Conservation (phyloP, 495 filamentous ascomycete genomes). For the Pyronema domesticum region DNA sequence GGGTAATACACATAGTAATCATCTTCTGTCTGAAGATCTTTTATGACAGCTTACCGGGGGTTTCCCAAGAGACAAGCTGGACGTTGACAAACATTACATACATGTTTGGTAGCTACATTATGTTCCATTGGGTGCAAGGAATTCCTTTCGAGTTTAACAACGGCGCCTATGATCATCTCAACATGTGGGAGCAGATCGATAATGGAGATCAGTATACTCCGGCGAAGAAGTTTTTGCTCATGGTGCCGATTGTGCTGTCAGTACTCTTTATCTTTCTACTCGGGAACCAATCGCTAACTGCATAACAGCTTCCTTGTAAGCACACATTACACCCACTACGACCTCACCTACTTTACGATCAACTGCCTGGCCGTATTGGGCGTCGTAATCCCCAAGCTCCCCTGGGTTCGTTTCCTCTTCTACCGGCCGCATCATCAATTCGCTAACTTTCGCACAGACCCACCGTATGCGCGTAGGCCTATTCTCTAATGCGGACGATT, state of each 20-base stretch:
- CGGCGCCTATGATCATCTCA: slow-evolving; percentile 97
- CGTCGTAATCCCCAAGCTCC: slow-evolving; percentile 90
- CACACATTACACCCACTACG: slow-evolving; percentile 98
- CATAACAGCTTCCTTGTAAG: slow-evolving; percentile 55
- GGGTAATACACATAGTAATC: slow-evolving; percentile 87
- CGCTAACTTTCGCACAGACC: slow-evolving; percentile 31
- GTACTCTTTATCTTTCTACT: not conserved
- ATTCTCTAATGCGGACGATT: slow-evolving; percentile 29
- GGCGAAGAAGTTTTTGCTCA: slow-evolving; percentile 91
- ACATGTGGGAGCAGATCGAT: slow-evolving; percentile 99
- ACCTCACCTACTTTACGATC: slow-evolving; percentile 86
- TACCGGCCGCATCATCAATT: slow-evolving; percentile 1
- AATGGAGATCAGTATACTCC: slow-evolving; percentile 97
- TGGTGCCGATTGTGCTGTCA: slow-evolving; percentile 67
- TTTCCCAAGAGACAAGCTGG: slow-evolving; percentile 96
- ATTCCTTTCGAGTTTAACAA: slow-evolving; percentile 98
- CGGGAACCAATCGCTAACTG: not conserved
- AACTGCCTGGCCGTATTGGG: slow-evolving; percentile 82
- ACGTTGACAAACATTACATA: slow-evolving; percentile 96
- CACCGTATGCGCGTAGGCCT: slow-evolving; percentile 54
- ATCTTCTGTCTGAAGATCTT: slow-evolving; percentile 83
- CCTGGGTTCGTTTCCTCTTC: slow-evolving; percentile 47
- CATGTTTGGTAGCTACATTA: slow-evolving; percentile 76
- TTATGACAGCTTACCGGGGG: slow-evolving; percentile 83
- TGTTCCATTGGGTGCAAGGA: slow-evolving; percentile 97